Conservation (phyloP, 1,139 yeast species). For the Petasospora rhodanensis region DNA sequence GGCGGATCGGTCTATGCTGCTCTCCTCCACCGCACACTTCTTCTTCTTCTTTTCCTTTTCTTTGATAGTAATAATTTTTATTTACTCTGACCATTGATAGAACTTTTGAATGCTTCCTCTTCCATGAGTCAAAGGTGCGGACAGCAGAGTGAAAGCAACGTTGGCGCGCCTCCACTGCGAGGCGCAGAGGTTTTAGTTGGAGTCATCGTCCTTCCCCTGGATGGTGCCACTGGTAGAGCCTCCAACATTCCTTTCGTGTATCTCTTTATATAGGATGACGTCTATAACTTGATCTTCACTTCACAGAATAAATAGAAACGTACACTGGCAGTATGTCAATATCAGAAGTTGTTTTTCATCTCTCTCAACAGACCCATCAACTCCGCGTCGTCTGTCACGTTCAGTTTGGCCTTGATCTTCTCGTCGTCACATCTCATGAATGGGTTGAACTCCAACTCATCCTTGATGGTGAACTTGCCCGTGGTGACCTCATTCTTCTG, state of each 20-base stretch:
- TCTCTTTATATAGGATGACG: background rate
- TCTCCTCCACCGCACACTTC: conserved; percentile 5
- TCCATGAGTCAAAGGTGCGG: conserved; percentile 54
- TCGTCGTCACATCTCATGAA: conserved; percentile 75
- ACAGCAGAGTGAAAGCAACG: conserved; percentile 57
- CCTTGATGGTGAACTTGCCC: conserved; percentile 78
- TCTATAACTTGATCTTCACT: too few species aligned
- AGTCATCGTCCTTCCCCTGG: background rate
- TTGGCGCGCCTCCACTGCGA: conserved; percentile 1
- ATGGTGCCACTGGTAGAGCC: background rate
- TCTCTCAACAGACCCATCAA: conserved; percentile 67
- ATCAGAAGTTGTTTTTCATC: conserved; percentile 49
- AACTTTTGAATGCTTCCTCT: conserved; percentile 41
- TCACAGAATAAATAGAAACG: background rate
- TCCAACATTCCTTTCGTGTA: too few species aligned
- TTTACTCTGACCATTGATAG: conserved; percentile 51
- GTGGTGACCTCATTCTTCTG: conserved; percentile 65
- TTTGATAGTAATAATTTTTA: conserved; percentile 22
- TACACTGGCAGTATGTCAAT: too few species aligned
- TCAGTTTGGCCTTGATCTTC: conserved; percentile 47
- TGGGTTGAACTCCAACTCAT: conserved; percentile 81
- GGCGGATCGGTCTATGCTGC: conserved; percentile 1
- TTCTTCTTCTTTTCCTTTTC: conserved; percentile 8
- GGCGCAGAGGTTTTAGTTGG: conserved; percentile 5
- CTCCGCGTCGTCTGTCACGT: conserved; percentile 43